Conservation (phyloP, 495 filamentous ascomycete genomes). For the Neurospora hispaniola region DNA sequence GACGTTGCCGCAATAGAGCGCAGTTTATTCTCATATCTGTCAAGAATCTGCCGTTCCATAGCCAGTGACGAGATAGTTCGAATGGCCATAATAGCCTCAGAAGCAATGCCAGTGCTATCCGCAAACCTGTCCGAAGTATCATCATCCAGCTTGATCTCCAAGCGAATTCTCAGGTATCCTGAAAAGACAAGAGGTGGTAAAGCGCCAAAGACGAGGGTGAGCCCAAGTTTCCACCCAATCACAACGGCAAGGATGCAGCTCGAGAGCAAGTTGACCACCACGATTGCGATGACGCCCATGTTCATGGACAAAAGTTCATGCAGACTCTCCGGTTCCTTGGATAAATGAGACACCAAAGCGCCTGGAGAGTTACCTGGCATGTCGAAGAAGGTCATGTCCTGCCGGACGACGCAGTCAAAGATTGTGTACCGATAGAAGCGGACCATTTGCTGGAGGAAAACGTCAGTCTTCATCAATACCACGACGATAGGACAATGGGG, state of each 20-base stretch:
- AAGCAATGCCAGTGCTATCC: conserved; percentile 43
- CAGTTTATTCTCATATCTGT: conserved; percentile 27
- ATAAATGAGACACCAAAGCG: conserved; percentile 44
- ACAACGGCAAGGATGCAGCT: conserved; percentile 36
- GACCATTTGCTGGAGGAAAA: conserved; percentile 18
- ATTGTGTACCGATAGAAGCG: conserved; percentile 45
- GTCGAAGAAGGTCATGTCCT: conserved; percentile 53
- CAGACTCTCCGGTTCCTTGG: conserved; percentile 44
- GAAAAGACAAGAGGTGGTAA: conserved; percentile 32
- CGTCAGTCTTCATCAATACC: background rate
- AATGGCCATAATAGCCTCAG: conserved; percentile 44
- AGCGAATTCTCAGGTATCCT: conserved; percentile 37
- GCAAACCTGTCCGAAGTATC: conserved; percentile 40
- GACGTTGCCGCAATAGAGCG: conserved; percentile 22
- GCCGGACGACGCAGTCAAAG: conserved; percentile 40
- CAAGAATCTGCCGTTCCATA: conserved; percentile 39
- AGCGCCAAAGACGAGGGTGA: conserved; percentile 32
- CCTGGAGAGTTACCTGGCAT: conserved; percentile 46
- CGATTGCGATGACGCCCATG: conserved; percentile 34
- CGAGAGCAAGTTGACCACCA: conserved; percentile 35
- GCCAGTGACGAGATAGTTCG: conserved; percentile 46
- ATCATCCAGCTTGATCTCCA: conserved; percentile 42
- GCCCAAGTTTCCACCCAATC: conserved; percentile 44
- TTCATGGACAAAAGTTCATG: conserved; percentile 49
- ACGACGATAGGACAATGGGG: background rate